Evolutionary conservation across 192 early-diverging fungal species (phyloP).

Genomic region (Linnemannia hyalina): DNA sequence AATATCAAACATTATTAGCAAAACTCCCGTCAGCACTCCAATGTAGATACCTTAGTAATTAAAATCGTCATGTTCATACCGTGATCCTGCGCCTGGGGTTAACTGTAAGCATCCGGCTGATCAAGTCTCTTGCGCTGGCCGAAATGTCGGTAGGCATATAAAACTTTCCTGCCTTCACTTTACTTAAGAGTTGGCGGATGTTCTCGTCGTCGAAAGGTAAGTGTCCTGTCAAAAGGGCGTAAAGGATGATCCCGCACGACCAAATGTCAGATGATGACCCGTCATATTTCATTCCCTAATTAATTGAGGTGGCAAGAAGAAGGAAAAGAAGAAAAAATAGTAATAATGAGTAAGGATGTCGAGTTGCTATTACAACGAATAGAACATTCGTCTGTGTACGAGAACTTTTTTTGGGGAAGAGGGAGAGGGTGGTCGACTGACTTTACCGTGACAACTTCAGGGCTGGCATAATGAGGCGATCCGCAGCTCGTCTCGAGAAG

Average conservation of each 20-base stretch:
- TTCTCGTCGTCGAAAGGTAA: constrained; percentile 77
- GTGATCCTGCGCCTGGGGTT: constrained; percentile 61
- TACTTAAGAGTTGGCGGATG: constrained; percentile 43
- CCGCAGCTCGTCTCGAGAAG: constrained; percentile 74
- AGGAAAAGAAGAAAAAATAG: not conserved
- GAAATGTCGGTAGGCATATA: constrained; percentile 67
- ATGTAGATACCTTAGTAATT: not conserved
- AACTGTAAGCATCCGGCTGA: constrained; percentile 61
- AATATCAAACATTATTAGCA: not conserved
- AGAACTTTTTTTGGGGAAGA: not conserved
- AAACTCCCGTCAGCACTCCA: not conserved
- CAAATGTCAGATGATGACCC: constrained; percentile 82
- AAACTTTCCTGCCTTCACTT: constrained; percentile 64
- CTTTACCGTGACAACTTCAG: constrained; percentile 68
- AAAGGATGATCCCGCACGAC: constrained; percentile 86
- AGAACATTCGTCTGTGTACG: not conserved
- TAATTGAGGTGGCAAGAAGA: not conserved
- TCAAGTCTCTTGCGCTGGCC: constrained; percentile 58
- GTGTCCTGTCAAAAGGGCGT: constrained; percentile 77
- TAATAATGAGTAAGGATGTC: not conserved
- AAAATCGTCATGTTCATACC: constrained; percentile 23
- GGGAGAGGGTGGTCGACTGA: not conserved
- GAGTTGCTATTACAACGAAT: not conserved
- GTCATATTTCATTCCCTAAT: constrained; percentile 73
- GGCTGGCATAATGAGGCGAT: constrained; percentile 81